A percentile compares a stretch with the other conserved stretches of the same genome.
Conservation (phyloP, 495 filamentous ascomycete genomes). For the Penicillium samsonianum region DNA sequence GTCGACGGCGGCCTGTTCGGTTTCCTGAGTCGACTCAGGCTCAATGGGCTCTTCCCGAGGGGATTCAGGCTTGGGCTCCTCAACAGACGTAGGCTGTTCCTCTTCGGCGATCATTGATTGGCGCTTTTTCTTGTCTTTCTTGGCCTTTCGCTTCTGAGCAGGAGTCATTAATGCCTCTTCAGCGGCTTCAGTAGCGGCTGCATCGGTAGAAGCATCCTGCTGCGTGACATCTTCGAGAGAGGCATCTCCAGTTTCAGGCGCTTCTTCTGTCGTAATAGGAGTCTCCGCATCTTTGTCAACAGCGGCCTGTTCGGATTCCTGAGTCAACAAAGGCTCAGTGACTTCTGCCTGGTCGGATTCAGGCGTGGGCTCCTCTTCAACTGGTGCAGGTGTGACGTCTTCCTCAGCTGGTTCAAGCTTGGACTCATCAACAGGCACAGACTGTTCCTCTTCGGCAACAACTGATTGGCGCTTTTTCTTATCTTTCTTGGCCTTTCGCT, state of each 20-base stretch:
- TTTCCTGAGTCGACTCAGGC: neutral
- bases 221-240: conserved; percentile 2
- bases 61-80: neutral
- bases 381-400: neutral
- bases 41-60: conserved; percentile 5
- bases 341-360: neutral
- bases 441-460: conserved; percentile 6
- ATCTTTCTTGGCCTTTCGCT: conserved; percentile 14
- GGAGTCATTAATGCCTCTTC: conserved; percentile 17
- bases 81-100: neutral
- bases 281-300: neutral
- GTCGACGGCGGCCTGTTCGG: neutral
- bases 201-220: conserved; percentile 4
- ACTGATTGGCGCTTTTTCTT: conserved; percentile 21
- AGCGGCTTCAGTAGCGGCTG: conserved; percentile 2
- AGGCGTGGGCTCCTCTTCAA: neutral
- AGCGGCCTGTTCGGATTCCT: neutral
- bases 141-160: conserved; percentile 43
- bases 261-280: conserved; percentile 1
- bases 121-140: conserved; percentile 31
- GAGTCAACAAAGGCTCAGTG: neutral
- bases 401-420: neutral
- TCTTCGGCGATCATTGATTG: neutral
- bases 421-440: neutral
- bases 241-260: conserved; percentile 2